Conservation (phyloP, 257 asterid genomes). For the Schizonepeta tenuifolia region DNA sequence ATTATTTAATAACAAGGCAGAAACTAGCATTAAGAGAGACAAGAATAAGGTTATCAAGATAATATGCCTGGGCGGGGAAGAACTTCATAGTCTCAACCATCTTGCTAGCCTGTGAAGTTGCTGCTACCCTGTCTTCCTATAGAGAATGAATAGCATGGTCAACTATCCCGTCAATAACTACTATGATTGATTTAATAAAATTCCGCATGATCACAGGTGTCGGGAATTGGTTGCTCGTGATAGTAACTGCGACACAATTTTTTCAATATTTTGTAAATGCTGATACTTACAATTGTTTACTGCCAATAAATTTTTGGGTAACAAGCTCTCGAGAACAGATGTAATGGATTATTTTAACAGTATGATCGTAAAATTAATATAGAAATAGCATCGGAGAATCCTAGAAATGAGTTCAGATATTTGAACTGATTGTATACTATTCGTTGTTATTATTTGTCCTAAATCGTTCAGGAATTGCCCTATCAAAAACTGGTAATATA, state of each 20-base stretch:
- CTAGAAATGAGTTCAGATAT: not conserved
- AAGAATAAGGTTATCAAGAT: constrained; percentile 27
- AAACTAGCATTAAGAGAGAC: constrained; percentile 24
- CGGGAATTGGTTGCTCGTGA: not conserved
- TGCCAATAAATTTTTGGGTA: too few species aligned
- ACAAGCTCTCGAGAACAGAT: too few species aligned
- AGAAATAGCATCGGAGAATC: too few species aligned
- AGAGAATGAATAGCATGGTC: constrained; percentile 40
- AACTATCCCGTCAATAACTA: constrained; percentile 27
- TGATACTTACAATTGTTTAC: too few species aligned
- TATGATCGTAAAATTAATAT: too few species aligned
- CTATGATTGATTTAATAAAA: not conserved
- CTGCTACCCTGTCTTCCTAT: constrained; percentile 77
- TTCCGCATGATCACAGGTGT: constrained; percentile 17
- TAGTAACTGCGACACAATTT: not conserved
- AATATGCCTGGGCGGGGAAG: constrained; percentile 76
- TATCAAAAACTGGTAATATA: not conserved
- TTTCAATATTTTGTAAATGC: too few species aligned
- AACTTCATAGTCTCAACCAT: constrained; percentile 90
- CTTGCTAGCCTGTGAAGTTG: constrained; percentile 86
- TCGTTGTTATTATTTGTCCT: not conserved
- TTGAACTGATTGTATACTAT: not conserved
- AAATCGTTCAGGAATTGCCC: not conserved
- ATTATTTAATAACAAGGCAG: constrained; percentile 20
- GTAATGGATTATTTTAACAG: too few species aligned